Base-by-base conservation (phyloP, 805 yeast species). In the Cyberlindnera maclurae region DNA sequence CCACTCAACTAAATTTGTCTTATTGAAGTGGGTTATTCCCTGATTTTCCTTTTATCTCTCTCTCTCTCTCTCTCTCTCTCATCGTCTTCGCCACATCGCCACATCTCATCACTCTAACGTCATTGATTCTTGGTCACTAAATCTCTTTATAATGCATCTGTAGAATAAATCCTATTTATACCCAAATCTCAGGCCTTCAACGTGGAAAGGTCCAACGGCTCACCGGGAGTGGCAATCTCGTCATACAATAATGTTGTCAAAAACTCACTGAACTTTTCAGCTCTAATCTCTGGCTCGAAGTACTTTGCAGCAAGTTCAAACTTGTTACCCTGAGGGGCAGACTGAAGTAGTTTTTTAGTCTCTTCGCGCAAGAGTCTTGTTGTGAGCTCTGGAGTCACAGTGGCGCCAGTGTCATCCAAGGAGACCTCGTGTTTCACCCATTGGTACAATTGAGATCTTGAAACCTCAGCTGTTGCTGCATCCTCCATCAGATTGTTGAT, bases 381-480 rank as follows among this genome's bases (percentile, higher is more conserved):
- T 34, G 82, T 76, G 44, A 75, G 67, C 20, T 73, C 79, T 38
- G 82, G 73, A 38, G 84, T 78, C 27, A 82, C 70, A 33, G 57
- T 64, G 38, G 66, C 70, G 33, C 80, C 79, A 11, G 76, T 66
- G 54, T 82, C 87, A 40, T 73, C 68, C 49, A 74, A 51, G 33
- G 57, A 64, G 37, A 77, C 80, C 26, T 73, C 74, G 57, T 83
- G 88, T 43, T 78, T 80, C 37, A 79, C 83, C 94, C 94, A 83
- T 58, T 85, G 87, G 71, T 79, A 79, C 49, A 83, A 67, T 62
- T 82, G 90, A 41, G 86, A 73, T 67, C 93, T 75, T 24, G 89
- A 79, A 24, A 83, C 94, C 63, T 83, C 93, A 18, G 93, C 93
- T 35, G 93, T 83, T 26, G 93, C 93, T 13, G 94, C 94, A 62